Base-by-base conservation (phyloP, 208 protist species). In the Tritrichomonas foetus region DNA sequence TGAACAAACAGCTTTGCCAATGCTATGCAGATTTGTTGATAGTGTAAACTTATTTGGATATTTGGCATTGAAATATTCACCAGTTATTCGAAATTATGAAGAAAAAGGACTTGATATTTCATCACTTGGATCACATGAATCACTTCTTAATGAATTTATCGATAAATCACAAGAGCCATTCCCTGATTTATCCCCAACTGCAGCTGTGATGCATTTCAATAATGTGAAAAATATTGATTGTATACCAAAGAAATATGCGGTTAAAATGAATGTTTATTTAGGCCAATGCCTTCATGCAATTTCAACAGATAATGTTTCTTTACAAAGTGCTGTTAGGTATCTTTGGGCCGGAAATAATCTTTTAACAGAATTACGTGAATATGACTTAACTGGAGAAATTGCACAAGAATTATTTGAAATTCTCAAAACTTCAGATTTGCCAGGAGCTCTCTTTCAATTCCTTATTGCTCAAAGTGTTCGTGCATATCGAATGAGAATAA, bases 111-210 rank as follows among this genome's bases (percentile, higher is more conserved):
- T 53, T 16, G 78, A 89, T 57, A 27, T n/a, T 16, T 14, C 14
- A 27, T 16, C 39, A 11, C 20, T 89, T 0, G 47, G 47, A 49
- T n/a, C 41, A 13, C 13, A 89, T 30, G 47, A 89, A 53, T 33
- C 41, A 1, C 25, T 89, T 20, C 9, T 57, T 8, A 89, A 89
- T 57, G 78, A 89, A 50, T 89, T 89, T 20, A 89, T 57, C 9
- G 78, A 89, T 57, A 57, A 89, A 36, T 20, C 44, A 16, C 78
- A 89, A 89, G 78, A 89, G 39, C 78, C 78, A 33, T 30, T 89
- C 2, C 41, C 39, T 61, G 47, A 89, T 39, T 16, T 89, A 5
- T 89, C 78, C n/a, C 41, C 47, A 50, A 89, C 78, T 8, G 44
- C 78, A 36, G 78, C 78, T 16, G 44, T 89, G 0, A 53, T 89